Evolutionary conservation across 73 alveolate species (phyloP).

Genomic region (Symbiodinium pilosum): DNA sequence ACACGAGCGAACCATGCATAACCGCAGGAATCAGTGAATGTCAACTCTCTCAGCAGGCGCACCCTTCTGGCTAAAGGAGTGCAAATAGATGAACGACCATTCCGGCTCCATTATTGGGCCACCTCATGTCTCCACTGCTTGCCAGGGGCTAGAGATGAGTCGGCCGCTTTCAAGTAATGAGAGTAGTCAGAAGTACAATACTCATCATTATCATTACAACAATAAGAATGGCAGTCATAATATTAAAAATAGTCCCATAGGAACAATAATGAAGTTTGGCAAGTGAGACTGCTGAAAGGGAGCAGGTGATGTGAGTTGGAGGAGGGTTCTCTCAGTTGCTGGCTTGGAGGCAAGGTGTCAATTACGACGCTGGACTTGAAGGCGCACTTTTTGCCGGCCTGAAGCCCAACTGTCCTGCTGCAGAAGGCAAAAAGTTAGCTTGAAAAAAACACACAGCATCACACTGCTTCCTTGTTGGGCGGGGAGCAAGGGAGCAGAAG

Average conservation of each 20-base stretch:
- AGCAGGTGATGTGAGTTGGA: background rate
- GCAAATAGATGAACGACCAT: conserved; percentile 70
- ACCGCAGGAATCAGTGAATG: no score
- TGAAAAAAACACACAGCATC: background rate
- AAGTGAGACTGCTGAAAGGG: no score
- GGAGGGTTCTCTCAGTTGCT: background rate
- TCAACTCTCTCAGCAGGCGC: background rate
- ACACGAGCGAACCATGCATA: no score
- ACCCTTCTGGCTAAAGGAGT: conserved; percentile 72
- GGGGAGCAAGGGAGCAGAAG: background rate
- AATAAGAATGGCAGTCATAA: background rate
- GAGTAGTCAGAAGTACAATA: background rate
- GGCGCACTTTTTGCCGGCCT: conserved; percentile 47
- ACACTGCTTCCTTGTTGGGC: background rate
- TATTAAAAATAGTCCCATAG: background rate
- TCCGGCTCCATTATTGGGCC: conserved; percentile 31
- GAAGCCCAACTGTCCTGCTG: conserved; percentile 17
- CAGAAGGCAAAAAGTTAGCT: no score
- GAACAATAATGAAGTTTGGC: background rate
- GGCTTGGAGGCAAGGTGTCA: conserved; percentile 59
- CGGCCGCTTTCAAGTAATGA: background rate
- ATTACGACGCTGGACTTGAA: conserved; percentile 50
- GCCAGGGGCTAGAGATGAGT: background rate
- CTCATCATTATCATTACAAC: background rate
- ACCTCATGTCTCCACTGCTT: background rate